phyloP scores from a whole-genome alignment of 768 basidiomycete species.

The Naematelia aurantialba region DNA sequence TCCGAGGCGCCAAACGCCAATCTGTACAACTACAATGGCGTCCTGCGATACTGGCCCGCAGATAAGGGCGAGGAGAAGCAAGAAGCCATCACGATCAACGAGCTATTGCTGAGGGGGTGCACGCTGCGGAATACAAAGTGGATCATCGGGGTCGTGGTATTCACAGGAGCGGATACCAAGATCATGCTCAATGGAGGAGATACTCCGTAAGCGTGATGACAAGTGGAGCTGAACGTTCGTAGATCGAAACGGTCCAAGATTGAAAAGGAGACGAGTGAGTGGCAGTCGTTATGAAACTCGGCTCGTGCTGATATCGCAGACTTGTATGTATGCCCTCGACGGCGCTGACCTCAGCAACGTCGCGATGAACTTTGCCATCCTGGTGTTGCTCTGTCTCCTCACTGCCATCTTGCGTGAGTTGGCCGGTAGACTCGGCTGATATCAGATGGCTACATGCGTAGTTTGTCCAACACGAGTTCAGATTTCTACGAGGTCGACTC shows the following conservation, averaged over 20 bases:
- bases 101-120: constrained; percentile 86
- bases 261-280: constrained; percentile 79
- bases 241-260: constrained; percentile 91
- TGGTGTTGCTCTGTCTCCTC: constrained; percentile 70
- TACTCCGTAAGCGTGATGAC: constrained; percentile 57
- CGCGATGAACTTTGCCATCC: constrained; percentile 80
- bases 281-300: not conserved
- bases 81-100: constrained; percentile 72
- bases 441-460: constrained; percentile 69
- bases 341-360: constrained; percentile 68
- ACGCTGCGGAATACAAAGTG: constrained; percentile 83
- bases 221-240: constrained; percentile 3
- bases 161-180: constrained; percentile 75
- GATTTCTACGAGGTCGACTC: constrained; percentile 67
- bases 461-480: constrained; percentile 61
- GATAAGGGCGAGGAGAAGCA: constrained; percentile 56
- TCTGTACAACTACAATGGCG: constrained; percentile 82
- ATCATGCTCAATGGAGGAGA: constrained; percentile 72
- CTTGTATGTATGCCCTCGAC: constrained; percentile 11
- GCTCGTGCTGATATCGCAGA: constrained; percentile 10
- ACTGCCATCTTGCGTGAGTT: constrained; percentile 58
- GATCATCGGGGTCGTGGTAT: constrained; percentile 90
- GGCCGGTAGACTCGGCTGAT: not conserved
- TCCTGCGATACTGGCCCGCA: constrained; percentile 61
- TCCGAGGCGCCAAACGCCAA: constrained; percentile 92